phyloP scores from a whole-genome alignment of 495 filamentous ascomycete species.

The Xylaria flabelliformis region DNA sequence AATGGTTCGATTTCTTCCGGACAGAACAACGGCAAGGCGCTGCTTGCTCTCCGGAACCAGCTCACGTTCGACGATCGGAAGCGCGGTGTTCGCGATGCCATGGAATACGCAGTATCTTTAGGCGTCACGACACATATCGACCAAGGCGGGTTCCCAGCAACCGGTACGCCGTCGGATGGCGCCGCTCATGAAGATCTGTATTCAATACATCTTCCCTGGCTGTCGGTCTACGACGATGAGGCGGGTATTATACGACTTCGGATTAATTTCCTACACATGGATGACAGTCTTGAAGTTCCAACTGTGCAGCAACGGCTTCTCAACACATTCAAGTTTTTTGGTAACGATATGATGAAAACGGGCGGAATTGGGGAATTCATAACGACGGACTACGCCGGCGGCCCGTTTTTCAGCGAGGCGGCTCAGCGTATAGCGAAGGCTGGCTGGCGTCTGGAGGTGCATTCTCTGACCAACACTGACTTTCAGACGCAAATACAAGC shows the following conservation, averaged over 20 bases:
- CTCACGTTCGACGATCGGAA: constrained; percentile 31
- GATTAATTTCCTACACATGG: constrained; percentile 39
- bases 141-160: constrained; percentile 38
- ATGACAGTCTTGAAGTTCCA: constrained; percentile 21
- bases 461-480: constrained; percentile 32
- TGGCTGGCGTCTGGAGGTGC: constrained; percentile 40
- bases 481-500: constrained; percentile 32
- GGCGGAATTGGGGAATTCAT: constrained; percentile 41
- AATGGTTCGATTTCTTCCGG: constrained; percentile 33
- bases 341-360: constrained; percentile 39
- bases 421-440: constrained; percentile 31
- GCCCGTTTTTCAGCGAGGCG: constrained; percentile 34
- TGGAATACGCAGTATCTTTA: constrained; percentile 36
- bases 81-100: constrained; percentile 33
- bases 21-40: constrained; percentile 31
- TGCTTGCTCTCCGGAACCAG: constrained; percentile 30
- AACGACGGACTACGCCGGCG: constrained; percentile 33
- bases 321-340: constrained; percentile 40
- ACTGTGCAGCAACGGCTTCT: constrained; percentile 31
- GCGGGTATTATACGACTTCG: constrained; percentile 32
- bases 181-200: constrained; percentile 35
- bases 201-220: constrained; percentile 35
- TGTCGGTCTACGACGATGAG: constrained; percentile 33
- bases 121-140: constrained; percentile 41
- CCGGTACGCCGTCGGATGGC: constrained; percentile 34